Base-by-base conservation (phyloP, 352 stramenopile genomes). In the Globisporangium abappressorium region DNA sequence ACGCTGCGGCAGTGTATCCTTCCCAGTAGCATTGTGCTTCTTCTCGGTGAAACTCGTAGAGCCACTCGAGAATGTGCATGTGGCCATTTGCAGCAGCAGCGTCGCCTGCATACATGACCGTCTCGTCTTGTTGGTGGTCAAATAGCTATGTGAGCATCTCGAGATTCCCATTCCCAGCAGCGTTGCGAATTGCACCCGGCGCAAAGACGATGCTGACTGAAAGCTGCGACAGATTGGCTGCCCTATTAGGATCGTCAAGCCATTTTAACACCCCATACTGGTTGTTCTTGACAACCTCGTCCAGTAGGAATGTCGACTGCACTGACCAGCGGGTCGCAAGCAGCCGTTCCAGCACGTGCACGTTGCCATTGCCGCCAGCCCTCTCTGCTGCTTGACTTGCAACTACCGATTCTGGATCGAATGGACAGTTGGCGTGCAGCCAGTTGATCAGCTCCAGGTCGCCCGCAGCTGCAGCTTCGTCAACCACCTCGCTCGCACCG, bases 321-420 rank as follows among this genome's bases (percentile, higher is more conserved):
- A 20, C 3, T 6, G 54, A 43, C 54, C 26, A 59, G 14, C 26
- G 20, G 56, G 18, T 14, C 12, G 18, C 18, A 43, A 18, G 14
- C 36, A 62, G 12, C 56, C 56, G 49, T 34, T 62, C 56, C 28
- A 62, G 20, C 56, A 51, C 56, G 12, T 64, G 18, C 7, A 64
- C 7, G n/a, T 73, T 68, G 30, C 76, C 78, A 55, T 75, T 70
- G 20, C n/a, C n/a, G 47, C 47, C 18, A n/a, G 46, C 46, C 6
- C 46, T 53, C n/a, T 4, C 15, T 22, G 18, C 46, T 22, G 46
- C 46, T 24, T 54, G n/a, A 18, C 47, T 54, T 24, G 47, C 28
- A 24, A 28, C 20, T 11, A 54, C 47, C 2, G 22, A 54, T 24
- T 54, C 7, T 24, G 47, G 7, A 6, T 26, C n/a, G n/a, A 22